Evolutionary conservation across 192 early-diverging fungal species (phyloP).

Genomic region (Gryganskiella cystojenkinii): DNA sequence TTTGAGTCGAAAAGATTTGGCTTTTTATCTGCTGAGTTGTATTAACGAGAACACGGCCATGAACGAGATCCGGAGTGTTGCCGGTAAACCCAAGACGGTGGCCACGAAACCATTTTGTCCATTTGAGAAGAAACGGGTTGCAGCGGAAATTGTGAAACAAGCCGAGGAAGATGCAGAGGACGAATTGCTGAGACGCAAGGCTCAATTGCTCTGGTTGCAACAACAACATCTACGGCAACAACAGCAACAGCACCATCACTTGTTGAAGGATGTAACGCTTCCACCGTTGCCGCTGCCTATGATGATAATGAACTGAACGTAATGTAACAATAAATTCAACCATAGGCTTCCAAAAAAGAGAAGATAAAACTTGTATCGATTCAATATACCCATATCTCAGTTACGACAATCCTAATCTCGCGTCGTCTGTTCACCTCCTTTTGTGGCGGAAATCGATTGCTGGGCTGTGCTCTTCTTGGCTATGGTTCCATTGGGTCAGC

Average conservation of each 20-base stretch:
- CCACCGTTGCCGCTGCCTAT: too few relatives aligned
- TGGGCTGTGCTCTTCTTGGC: neutral
- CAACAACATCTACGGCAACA: neutral
- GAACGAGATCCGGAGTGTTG: constrained; percentile 39
- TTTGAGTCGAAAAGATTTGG: constrained; percentile 44
- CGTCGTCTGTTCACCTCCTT: too few relatives aligned
- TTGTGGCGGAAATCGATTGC: too few relatives aligned
- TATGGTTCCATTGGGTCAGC: too few relatives aligned
- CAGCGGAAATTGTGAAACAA: constrained; percentile 1
- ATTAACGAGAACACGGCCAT: constrained; percentile 17
- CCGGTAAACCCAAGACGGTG: constrained; percentile 29
- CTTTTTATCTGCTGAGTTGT: constrained; percentile 41
- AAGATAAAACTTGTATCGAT: too few relatives aligned
- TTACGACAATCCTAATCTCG: too few relatives aligned
- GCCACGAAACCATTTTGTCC: constrained; percentile 22
- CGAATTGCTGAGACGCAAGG: neutral
- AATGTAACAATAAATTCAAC: too few relatives aligned
- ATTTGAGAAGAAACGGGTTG: constrained; percentile 19
- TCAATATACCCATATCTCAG: too few relatives aligned
- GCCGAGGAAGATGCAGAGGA: constrained; percentile 1
- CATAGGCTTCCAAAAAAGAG: too few relatives aligned
- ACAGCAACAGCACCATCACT: neutral
- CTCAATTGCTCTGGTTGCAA: neutral
- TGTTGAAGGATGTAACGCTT: too few relatives aligned
- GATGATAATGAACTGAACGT: neutral